Evolutionary conservation across 805 yeast species (phyloP), one percentile per base, ranked within the genome.

Genomic region (Candida alai): DNA sequence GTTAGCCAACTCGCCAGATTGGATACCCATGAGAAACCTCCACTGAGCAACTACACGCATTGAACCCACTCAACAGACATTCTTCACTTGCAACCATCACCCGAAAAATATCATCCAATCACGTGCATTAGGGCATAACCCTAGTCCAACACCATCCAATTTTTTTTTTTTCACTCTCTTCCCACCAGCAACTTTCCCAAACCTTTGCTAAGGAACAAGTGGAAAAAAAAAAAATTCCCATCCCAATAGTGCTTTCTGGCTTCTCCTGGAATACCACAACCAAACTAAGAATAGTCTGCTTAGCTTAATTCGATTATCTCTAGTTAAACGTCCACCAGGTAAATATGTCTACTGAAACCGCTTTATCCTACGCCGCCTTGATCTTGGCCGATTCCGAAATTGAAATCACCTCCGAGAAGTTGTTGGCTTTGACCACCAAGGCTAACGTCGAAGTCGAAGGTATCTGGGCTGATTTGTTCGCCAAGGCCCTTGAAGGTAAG

Each of bases 351-450:
- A 55, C 60, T 49, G 73, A 67, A 63, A 54, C 71, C 39, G 69
- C 70, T 55, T 64, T 67, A 55, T 66, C 72, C 36, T 67, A 67
- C 68, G 73, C 73, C 42, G 71, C 73, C 49, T 65, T 67, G 56
- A 65, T 67, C 63, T 63, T 67, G 56, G 71, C 72, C 39, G 73
- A 67, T 54, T 50, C 73, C 43, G 72, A 67, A 28, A 51, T 66
- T 49, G 72, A 66, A 57, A 64, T 67, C 58, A 43, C 65, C 43
- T 39, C 72, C 45, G 72, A 67, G 50, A 67, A 67, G 60, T 65
- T 67, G 54, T 46, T 54, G 36, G 44, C 64, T 41, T 65, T 67
- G 58, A 58, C 58, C 46, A 28, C 50, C 39, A 56, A 53, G 49
- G 73, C 73, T 47, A 63, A 65, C 47, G 56, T 67, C 39, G 70